Evolutionary conservation across 257 asterid species (phyloP).

Genomic region (Voacanga thouarsii): DNA sequence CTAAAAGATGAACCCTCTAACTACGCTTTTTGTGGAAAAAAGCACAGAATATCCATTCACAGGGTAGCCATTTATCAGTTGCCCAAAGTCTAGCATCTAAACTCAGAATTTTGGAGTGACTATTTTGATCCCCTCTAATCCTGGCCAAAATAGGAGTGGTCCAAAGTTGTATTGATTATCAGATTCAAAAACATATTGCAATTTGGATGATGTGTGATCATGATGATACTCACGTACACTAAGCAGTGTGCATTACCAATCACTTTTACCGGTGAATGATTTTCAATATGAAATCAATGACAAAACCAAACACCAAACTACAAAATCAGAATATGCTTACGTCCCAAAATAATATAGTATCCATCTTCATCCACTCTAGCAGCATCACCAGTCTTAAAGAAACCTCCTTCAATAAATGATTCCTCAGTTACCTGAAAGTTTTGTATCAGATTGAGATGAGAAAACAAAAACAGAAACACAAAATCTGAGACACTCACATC

Average conservation of each 20-base stretch:
- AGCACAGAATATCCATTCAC: no score
- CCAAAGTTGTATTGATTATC: no score
- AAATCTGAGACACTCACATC: not conserved
- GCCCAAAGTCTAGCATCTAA: not conserved
- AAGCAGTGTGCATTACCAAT: not conserved
- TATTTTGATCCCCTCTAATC: not conserved
- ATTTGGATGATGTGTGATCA: not conserved
- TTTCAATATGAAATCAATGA: not conserved
- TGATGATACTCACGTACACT: not conserved
- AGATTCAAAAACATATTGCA: no score
- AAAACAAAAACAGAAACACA: not conserved
- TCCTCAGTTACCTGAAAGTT: slow-evolving; percentile 67
- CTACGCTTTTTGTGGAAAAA: not conserved
- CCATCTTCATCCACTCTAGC: slow-evolving; percentile 87
- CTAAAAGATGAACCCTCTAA: not conserved
- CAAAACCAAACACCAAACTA: not conserved
- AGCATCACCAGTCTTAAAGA: slow-evolving; percentile 97
- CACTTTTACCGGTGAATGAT: not conserved
- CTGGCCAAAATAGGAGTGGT: not conserved
- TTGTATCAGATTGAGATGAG: not conserved
- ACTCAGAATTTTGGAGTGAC: not conserved
- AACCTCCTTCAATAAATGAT: slow-evolving; percentile 77
- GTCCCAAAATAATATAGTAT: slow-evolving; percentile 89
- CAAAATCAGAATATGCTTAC: slow-evolving; percentile 43
- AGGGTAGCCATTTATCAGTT: not conserved